Percentiles rank a stretch among this genome's conserved stretches.
Evolutionary conservation across 495 filamentous ascomycete genomes (phyloP).

Genomic region (Podospora pseudoanserina): DNA sequence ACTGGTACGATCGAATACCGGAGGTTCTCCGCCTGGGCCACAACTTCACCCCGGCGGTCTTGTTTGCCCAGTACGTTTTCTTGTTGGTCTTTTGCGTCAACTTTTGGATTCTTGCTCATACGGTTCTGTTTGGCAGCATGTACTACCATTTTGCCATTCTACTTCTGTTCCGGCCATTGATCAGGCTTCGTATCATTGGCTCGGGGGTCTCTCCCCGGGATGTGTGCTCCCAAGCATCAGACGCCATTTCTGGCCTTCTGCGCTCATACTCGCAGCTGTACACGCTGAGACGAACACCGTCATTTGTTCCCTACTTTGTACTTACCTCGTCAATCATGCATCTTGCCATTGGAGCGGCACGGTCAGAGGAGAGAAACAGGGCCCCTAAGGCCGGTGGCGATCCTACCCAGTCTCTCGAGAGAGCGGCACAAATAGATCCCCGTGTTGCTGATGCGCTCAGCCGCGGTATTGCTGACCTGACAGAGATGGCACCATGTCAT

Average conservation of each 20-base stretch:
- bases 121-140: slow-evolving; percentile 44
- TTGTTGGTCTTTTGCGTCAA: neutral
- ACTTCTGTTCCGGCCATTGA: slow-evolving; percentile 62
- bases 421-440: slow-evolving; percentile 25
- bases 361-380: slow-evolving; percentile 12
- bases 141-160: slow-evolving; percentile 63
- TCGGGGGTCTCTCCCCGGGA: slow-evolving; percentile 59
- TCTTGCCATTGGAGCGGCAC: slow-evolving; percentile 45
- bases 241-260: slow-evolving; percentile 56
- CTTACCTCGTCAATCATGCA: slow-evolving; percentile 58
- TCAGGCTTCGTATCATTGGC: slow-evolving; percentile 56
- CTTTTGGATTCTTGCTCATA: neutral
- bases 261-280: slow-evolving; percentile 58
- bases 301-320: slow-evolving; percentile 58
- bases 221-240: slow-evolving; percentile 58
- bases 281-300: slow-evolving; percentile 53
- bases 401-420: slow-evolving; percentile 19
- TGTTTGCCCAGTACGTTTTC: slow-evolving; percentile 60
- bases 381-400: slow-evolving; percentile 18
- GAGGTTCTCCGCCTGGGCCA: slow-evolving; percentile 53
- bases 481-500: slow-evolving; percentile 56
- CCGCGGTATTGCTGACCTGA: slow-evolving; percentile 49
- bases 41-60: slow-evolving; percentile 56
- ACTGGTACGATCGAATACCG: slow-evolving; percentile 62
- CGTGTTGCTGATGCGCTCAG: slow-evolving; percentile 39